Evolutionary conservation across 305 asterid species (phyloP).

Genomic region (Fraxinus nigra): DNA sequence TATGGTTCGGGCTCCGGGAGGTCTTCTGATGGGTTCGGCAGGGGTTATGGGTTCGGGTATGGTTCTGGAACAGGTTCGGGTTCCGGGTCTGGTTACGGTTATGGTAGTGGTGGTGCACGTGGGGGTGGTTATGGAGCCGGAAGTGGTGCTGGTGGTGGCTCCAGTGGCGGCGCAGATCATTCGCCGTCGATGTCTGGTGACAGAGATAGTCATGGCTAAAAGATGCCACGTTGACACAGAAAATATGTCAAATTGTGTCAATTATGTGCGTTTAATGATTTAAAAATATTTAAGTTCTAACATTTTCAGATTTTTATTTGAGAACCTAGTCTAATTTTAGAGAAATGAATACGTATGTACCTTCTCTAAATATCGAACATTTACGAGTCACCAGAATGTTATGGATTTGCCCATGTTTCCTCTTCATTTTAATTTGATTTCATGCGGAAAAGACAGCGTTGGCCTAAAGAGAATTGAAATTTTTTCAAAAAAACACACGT

Average conservation of each 20-base stretch:
- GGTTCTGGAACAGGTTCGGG: constrained; percentile 34
- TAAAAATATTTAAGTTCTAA: not conserved
- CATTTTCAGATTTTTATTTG: not conserved
- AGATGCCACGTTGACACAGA: not conserved
- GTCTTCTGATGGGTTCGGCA: constrained; percentile 32
- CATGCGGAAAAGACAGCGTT: not conserved
- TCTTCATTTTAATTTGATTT: not conserved
- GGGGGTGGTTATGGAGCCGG: not conserved
- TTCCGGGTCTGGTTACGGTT: constrained; percentile 23
- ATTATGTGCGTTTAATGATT: not conserved
- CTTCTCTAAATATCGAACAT: not conserved
- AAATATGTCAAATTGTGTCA: not conserved
- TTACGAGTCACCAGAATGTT: not conserved
- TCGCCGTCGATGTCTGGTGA: not conserved
- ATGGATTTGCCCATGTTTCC: not conserved
- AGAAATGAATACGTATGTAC: not conserved
- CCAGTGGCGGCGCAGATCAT: not conserved
- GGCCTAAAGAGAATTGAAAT: not conserved
- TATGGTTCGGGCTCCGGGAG: constrained; percentile 44
- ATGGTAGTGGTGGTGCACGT: constrained; percentile 4
- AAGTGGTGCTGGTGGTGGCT: not conserved
- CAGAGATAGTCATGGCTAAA: not conserved
- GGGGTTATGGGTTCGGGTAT: constrained; percentile 32
- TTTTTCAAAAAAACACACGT: not conserved
- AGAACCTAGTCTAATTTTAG: not conserved